phyloP scores from a whole-genome alignment of 1,284 basidiomycete genomes.

The Farysia itapuensis region DNA sequence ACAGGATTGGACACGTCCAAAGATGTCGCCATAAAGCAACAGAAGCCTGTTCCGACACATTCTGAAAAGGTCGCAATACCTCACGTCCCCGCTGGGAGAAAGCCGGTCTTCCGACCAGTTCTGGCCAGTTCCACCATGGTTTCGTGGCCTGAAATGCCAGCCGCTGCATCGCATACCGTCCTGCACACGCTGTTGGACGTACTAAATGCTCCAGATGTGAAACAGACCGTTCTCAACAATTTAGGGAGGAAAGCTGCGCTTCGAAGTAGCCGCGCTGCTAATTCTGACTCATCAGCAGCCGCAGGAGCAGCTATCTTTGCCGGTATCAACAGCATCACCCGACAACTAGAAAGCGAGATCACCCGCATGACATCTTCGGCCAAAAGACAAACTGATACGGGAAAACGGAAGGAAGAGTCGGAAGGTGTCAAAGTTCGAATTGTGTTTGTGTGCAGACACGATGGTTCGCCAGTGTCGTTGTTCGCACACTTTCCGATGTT shows the following conservation, averaged over 20 bases:
- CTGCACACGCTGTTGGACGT: constrained; percentile 32
- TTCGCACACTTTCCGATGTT: constrained; percentile 35
- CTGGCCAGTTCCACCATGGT: constrained; percentile 32
- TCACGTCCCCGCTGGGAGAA: constrained; percentile 12
- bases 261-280: not conserved
- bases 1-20: too few relatives aligned
- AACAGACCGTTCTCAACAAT: not conserved
- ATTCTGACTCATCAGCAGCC: not conserved
- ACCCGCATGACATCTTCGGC: not conserved
- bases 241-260: not conserved
- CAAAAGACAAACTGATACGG: constrained; percentile 1
- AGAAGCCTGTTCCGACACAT: not conserved
- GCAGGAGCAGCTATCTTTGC: constrained; percentile 2
- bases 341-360: constrained; percentile 20
- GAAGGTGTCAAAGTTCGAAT: constrained; percentile 2
- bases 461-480: constrained; percentile 13
- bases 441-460: constrained; percentile 36
- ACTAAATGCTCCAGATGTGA: constrained; percentile 1
- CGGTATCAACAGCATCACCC: constrained; percentile 32
- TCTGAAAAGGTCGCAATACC: constrained; percentile 1
- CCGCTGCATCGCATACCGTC: constrained; percentile 29
- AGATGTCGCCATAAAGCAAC: not conserved
- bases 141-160: constrained; percentile 32
- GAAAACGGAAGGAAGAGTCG: constrained; percentile 3
- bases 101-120: constrained; percentile 32